phyloP scores from a whole-genome alignment of 1,139 yeast genomes.

The Protomyces macrosporus region DNA sequence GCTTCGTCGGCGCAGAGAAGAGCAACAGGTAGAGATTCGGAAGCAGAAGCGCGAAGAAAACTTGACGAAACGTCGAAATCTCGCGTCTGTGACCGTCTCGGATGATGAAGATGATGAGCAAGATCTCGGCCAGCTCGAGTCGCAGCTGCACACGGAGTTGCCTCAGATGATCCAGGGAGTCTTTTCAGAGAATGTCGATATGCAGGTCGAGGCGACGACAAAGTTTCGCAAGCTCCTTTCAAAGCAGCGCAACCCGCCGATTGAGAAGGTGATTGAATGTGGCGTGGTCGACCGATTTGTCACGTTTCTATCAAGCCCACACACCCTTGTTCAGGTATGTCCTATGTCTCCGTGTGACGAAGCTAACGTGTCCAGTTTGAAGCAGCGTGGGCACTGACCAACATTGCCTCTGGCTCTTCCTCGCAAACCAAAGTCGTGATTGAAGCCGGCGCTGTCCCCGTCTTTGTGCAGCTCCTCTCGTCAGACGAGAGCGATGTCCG shows the following conservation, averaged over 20 bases:
- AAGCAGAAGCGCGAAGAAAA: constrained; percentile 96
- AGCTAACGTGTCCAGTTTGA: constrained; percentile 47
- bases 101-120: constrained; percentile 47
- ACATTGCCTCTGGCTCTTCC: constrained; percentile 92
- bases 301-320: constrained; percentile 70
- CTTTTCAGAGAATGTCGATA: constrained; percentile 68
- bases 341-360: not conserved
- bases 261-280: constrained; percentile 81
- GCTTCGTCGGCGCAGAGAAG: constrained; percentile 95
- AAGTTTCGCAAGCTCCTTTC: constrained; percentile 90
- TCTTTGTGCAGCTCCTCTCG: constrained; percentile 72
- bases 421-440: constrained; percentile 87
- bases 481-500: constrained; percentile 85
- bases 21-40: constrained; percentile 92
- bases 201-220: constrained; percentile 81
- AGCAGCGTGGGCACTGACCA: constrained; percentile 98
- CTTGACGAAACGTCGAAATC: constrained; percentile 82
- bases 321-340: constrained; percentile 65
- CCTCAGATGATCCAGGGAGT: constrained; percentile 83
- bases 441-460: constrained; percentile 88
- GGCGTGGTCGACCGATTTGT: constrained; percentile 93
- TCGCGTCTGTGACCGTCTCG: constrained; percentile 38
- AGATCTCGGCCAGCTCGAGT: constrained; percentile 35
- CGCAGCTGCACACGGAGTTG: constrained; percentile 54
- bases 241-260: constrained; percentile 96